Conservation (phyloP, 352 stramenopile species). For the Salisapilia sapeloensis region DNA sequence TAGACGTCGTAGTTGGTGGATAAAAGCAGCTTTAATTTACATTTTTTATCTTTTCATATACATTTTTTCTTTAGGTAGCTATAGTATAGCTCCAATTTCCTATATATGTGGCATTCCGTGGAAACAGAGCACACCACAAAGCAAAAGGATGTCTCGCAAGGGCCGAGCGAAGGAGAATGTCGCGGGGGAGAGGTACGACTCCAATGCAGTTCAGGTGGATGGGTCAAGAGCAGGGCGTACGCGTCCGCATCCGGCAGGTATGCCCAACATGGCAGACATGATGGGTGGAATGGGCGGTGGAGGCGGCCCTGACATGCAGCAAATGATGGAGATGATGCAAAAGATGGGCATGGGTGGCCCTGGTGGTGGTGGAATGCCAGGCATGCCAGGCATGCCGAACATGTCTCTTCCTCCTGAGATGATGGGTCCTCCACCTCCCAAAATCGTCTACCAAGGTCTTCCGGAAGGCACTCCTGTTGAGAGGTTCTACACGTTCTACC, state of each 20-base stretch:
- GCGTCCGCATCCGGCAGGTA: conserved; percentile 22
- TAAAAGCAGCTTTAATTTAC: background rate
- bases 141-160: conserved; percentile 30
- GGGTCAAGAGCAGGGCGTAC: conserved; percentile 9
- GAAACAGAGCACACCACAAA: background rate
- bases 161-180: conserved; percentile 58
- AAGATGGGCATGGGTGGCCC: conserved; percentile 29
- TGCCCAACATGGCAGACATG: conserved; percentile 35
- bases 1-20: conserved; percentile 6
- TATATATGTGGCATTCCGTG: background rate
- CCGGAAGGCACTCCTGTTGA: conserved; percentile 31
- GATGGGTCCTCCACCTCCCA: conserved; percentile 33
- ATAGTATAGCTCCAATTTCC: background rate
- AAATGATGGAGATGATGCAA: conserved; percentile 29
- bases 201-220: conserved; percentile 47
- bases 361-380: conserved; percentile 22
- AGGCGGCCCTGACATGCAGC: conserved; percentile 24
- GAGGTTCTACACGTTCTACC: conserved; percentile 65
- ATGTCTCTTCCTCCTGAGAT: conserved; percentile 17
- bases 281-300: conserved; percentile 12
- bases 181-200: conserved; percentile 69
- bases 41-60: background rate
- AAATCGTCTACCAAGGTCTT: conserved; percentile 48
- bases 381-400: conserved; percentile 22
- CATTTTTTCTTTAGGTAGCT: conserved; percentile 1